phyloP scores from a whole-genome alignment of 331 rosid genomes.

The Spiraea crenata region DNA sequence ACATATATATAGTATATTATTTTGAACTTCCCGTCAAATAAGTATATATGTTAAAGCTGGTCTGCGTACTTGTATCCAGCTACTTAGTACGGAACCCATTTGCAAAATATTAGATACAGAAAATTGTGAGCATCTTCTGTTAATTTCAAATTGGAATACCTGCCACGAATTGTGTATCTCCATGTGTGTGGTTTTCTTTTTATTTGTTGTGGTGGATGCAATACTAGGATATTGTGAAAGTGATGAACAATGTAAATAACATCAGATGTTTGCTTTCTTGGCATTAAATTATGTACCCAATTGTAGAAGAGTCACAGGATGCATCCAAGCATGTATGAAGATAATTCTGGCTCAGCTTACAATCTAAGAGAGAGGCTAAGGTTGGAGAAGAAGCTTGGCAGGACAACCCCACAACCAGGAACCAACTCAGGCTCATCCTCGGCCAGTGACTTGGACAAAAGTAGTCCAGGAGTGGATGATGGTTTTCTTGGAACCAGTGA shows the following conservation, averaged over 20 bases:
- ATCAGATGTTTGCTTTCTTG: not conserved
- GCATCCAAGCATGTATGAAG: slow-evolving; percentile 84
- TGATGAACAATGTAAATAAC: not conserved
- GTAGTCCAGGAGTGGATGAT: slow-evolving; percentile 29
- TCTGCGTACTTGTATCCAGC: not conserved
- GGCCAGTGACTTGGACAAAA: slow-evolving; percentile 31
- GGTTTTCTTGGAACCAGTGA: slow-evolving; percentile 23
- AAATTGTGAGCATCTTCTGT: not conserved
- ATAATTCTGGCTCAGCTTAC: slow-evolving; percentile 42
- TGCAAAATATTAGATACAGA: not conserved
- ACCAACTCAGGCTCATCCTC: slow-evolving; percentile 35
- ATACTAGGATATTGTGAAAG: slow-evolving; percentile 16
- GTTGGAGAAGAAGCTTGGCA: slow-evolving; percentile 33
- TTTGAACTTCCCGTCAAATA: no score
- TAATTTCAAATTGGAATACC: not conserved
- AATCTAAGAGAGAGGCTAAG: slow-evolving; percentile 67
- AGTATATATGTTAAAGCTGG: not conserved
- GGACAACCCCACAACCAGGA: slow-evolving; percentile 25
- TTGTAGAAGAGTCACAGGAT: slow-evolving; percentile 60
- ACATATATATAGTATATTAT: no score
- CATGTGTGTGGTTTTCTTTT: not conserved
- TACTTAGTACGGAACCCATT: not conserved
- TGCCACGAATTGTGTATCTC: not conserved
- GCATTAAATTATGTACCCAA: not conserved
- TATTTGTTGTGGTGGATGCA: slow-evolving; percentile 1